Evolutionary conservation across 2,329 filamentous ascomycete genomes (phyloP).

Genomic region (Cladosporium sp.): DNA sequence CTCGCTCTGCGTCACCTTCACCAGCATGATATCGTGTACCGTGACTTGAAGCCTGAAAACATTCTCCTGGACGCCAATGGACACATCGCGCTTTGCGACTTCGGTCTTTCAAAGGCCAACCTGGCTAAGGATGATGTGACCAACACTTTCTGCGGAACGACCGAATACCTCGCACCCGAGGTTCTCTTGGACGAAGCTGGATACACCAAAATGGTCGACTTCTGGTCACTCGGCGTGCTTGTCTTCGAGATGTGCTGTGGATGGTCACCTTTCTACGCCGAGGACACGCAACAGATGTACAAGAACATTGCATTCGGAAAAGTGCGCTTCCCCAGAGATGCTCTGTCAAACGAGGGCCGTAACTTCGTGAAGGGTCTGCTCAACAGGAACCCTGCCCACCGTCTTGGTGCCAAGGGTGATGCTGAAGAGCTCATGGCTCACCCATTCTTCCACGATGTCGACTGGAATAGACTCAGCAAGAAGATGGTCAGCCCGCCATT

Average conservation of each 20-base stretch:
- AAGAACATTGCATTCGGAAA: constrained; percentile 99
- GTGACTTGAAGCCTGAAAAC: constrained; percentile 95
- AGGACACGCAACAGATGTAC: constrained; percentile 99
- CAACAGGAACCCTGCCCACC: constrained; percentile 94
- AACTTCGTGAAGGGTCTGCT: constrained; percentile 98
- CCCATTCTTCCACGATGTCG: constrained; percentile 88
- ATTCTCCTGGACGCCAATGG: constrained; percentile 95
- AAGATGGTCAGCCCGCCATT: constrained; percentile 95
- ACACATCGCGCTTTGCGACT: constrained; percentile 96
- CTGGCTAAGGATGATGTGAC: constrained; percentile 95
- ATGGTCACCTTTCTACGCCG: constrained; percentile 98
- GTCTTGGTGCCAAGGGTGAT: constrained; percentile 84
- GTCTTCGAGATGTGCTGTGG: constrained; percentile 99
- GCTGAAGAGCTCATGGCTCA: constrained; percentile 92
- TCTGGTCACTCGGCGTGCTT: constrained; percentile 95
- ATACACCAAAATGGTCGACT: constrained; percentile 99
- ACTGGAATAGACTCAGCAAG: constrained; percentile 82
- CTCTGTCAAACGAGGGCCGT: constrained; percentile 85
- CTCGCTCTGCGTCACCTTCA: constrained; percentile 92
- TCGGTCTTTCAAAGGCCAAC: constrained; percentile 95
- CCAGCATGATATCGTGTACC: constrained; percentile 95
- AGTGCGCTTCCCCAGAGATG: constrained; percentile 91
- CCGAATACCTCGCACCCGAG: constrained; percentile 93
- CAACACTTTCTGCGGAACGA: constrained; percentile 98
- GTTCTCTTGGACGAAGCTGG: constrained; percentile 93